Percentiles rank a stretch among this genome's conserved stretches.
phyloP scores from a whole-genome alignment of 345 rosid species.

The Geranium rotundifolium region DNA sequence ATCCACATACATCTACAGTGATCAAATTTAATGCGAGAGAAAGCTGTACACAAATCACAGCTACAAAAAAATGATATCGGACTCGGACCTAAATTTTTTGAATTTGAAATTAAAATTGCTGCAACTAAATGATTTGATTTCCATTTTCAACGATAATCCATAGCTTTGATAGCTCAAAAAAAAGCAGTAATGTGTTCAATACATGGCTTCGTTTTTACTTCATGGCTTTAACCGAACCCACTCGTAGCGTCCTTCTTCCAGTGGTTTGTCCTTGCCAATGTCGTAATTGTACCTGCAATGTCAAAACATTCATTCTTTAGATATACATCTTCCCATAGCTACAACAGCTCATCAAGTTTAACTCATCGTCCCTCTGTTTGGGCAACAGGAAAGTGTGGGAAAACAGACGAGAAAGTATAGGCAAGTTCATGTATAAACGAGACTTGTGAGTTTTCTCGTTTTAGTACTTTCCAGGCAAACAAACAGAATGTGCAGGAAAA shows the following conservation, averaged over 20 bases:
- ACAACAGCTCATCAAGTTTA: not conserved
- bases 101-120: not conserved
- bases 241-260: constrained; percentile 34
- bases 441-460: too few relatives aligned
- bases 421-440: too few relatives aligned
- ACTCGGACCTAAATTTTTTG: not conserved
- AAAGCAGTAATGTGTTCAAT: not conserved
- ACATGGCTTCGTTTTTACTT: constrained; percentile 6
- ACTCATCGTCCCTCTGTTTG: not conserved
- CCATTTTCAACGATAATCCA: not conserved
- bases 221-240: constrained; percentile 42
- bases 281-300: constrained; percentile 27
- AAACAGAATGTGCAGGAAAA: too few relatives aligned
- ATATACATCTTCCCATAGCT: too few relatives aligned
- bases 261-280: constrained; percentile 19
- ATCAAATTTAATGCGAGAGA: not conserved
- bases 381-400: too few relatives aligned
- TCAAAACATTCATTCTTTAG: not conserved
- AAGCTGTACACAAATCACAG: not conserved
- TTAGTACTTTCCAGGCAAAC: too few relatives aligned
- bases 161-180: not conserved
- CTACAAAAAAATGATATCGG: not conserved
- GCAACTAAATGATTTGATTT: too few relatives aligned
- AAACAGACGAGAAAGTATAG: not conserved
- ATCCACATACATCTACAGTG: not conserved